phyloP scores from a whole-genome alignment of 2,329 filamentous ascomycete genomes.

The Sporothrix brasiliensis region DNA sequence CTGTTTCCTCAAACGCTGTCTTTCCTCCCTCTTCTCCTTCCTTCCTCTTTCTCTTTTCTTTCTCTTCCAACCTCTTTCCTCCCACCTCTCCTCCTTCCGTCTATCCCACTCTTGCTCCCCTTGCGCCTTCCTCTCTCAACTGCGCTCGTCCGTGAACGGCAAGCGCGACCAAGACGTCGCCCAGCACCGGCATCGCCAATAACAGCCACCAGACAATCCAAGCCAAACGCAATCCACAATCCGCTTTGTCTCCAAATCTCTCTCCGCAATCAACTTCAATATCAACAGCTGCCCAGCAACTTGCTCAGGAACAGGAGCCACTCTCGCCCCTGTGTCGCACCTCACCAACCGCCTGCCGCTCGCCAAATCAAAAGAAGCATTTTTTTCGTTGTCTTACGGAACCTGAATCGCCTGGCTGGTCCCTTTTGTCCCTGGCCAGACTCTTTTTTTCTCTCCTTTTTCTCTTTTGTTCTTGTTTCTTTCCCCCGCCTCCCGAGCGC shows the following conservation, averaged over 20 bases:
- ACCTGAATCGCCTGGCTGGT: not conserved
- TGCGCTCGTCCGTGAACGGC: not conserved
- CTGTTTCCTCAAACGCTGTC: not conserved
- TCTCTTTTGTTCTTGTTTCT: not conserved
- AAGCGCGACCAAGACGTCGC: not conserved
- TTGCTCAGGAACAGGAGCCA: too few relatives aligned
- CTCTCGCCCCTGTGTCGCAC: too few relatives aligned
- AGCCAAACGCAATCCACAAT: too few relatives aligned
- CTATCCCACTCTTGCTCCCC: not conserved
- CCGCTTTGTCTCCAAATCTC: too few relatives aligned
- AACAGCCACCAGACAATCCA: too few relatives aligned
- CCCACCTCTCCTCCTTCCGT: not conserved
- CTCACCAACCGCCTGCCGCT: too few relatives aligned
- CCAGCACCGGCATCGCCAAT: too few relatives aligned
- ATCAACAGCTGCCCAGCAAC: too few relatives aligned
- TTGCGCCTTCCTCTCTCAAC: not conserved
- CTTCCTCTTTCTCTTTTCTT: conserved; percentile 7
- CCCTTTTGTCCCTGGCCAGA: not conserved
- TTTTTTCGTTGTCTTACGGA: too few relatives aligned
- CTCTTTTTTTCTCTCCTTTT: not conserved
- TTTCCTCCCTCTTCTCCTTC: not conserved
- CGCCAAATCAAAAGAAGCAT: too few relatives aligned
- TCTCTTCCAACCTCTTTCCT: not conserved
- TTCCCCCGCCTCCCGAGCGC: conserved; percentile 7
- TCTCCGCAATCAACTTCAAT: too few relatives aligned